Base-by-base conservation (phyloP, 345 rosid species). In the Aquilaria sinensis region DNA sequence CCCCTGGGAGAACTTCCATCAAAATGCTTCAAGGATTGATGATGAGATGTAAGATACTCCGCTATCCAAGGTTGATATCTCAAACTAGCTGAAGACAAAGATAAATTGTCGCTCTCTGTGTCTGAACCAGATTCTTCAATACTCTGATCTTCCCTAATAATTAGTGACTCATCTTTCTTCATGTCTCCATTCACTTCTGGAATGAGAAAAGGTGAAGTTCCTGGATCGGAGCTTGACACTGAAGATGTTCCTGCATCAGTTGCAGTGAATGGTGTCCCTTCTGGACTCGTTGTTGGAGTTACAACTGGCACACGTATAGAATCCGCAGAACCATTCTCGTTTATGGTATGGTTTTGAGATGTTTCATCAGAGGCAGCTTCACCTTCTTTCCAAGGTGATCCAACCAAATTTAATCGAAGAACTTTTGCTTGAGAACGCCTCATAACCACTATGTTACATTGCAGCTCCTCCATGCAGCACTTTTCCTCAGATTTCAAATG, bases 211-310 rank as follows among this genome's bases (percentile, higher is more conserved):
- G 99, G 99, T 16, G 99, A 95, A 57, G 99, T 85, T 69, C 98
- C 99, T 0, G 73, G 90, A 78, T 91, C 99, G 52, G 90, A 87
- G 74, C 99, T 95, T 4, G 99, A 91, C 53, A 91, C 90, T 23
- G 98, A 95, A 45, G 99, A 95, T 46, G 96, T 89, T 57, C 86
- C 99, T 2, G 87, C 94, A 78, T 95, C 99, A 29, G 99, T 95
- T 14, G 85, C 74, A 64, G 97, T 91, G 71, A 95, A 95, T 33
- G 99, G 96, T 43, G 99, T 91, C 66, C 99, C 92, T 84, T 95
- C 99, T 14, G 98, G 99, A 81, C 97, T 91, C 60, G 96, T 89
- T 4, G 85, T 81, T 60, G 99, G 94, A 65, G 98, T 91, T 15
- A 88, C 98, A 63, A 78, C 83, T 3, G 85, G 90, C 46, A 93